A percentile compares a stretch with the other conserved stretches of the same genome.
phyloP scores from a whole-genome alignment of 495 filamentous ascomycete genomes.

The Cryomyces minteri region DNA sequence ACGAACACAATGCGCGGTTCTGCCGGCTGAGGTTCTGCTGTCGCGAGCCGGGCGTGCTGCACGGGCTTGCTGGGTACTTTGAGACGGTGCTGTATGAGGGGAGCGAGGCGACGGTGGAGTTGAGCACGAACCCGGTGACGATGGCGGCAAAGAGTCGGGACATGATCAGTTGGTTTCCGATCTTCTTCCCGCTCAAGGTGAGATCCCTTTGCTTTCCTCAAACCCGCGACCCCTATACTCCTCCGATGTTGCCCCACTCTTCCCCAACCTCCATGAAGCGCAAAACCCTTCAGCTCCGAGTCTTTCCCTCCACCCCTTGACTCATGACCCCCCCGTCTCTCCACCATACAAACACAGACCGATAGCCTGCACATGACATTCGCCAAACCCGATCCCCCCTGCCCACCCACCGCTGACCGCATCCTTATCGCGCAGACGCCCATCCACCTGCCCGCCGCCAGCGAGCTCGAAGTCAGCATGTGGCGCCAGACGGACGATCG shows the following conservation, averaged over 20 bases:
- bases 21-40: constrained; percentile 57
- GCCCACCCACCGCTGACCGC: too few relatives aligned
- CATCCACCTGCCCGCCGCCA: constrained; percentile 67
- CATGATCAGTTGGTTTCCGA: constrained; percentile 99
- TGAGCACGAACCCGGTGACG: constrained; percentile 82
- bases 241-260: too few relatives aligned
- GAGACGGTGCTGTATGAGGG: constrained; percentile 71
- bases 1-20: constrained; percentile 74
- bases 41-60: constrained; percentile 58
- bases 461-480: constrained; percentile 77
- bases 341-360: not conserved
- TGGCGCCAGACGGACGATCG: constrained; percentile 87
- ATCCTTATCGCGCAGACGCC: constrained; percentile 38
- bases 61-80: constrained; percentile 90
- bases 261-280: too few relatives aligned
- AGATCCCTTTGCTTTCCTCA: constrained; percentile 10
- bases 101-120: constrained; percentile 39
- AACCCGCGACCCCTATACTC: too few relatives aligned
- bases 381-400: too few relatives aligned
- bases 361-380: too few relatives aligned
- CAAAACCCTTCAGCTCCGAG: too few relatives aligned
- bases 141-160: constrained; percentile 84
- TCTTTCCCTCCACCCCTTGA: too few relatives aligned
- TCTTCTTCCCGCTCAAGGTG: constrained; percentile 94
- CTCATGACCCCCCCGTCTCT: not conserved